These are phyloP conservation scores for Naematelia encephala DNA, from an alignment of 768 basidiomycete genomes.

Conservation along the genomic window DNA sequence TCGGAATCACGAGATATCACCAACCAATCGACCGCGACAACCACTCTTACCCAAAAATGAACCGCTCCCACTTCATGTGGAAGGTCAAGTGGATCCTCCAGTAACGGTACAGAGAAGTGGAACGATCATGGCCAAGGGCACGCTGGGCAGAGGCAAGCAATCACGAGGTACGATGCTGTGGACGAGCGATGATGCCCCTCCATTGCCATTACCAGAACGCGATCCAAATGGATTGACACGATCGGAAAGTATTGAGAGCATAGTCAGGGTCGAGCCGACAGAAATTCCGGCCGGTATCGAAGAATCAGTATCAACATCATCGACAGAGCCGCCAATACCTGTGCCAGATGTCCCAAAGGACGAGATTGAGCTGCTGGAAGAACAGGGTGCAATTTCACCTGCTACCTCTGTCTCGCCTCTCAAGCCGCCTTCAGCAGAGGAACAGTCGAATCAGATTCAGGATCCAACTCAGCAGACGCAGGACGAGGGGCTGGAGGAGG, in stretches of 20 bases:
- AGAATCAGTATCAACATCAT: no score
- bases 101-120: conserved; percentile 1
- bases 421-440: background rate
- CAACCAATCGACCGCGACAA: background rate
- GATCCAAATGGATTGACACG: background rate
- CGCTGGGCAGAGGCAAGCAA: conserved; percentile 37
- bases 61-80: background rate
- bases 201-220: conserved; percentile 1
- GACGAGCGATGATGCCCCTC: conserved; percentile 10
- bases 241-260: conserved; percentile 2
- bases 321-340: no score
- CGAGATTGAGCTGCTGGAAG: conserved; percentile 43
- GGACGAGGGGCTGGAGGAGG: conserved; percentile 7
- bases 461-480: background rate
- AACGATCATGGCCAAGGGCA: conserved; percentile 20
- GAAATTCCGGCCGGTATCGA: background rate
- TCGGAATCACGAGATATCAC: conserved; percentile 11
- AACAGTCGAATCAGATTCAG: background rate
- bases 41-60: background rate
- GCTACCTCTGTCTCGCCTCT: conserved; percentile 18
- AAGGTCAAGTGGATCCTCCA: conserved; percentile 1
- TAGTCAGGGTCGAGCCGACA: background rate
- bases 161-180: conserved; percentile 35
- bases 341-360: conserved; percentile 27
- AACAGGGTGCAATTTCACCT: conserved; percentile 26